These are phyloP conservation scores for Capsella bursapastoris DNA, from an alignment of 345 rosid species.

Conservation along the genomic window DNA sequence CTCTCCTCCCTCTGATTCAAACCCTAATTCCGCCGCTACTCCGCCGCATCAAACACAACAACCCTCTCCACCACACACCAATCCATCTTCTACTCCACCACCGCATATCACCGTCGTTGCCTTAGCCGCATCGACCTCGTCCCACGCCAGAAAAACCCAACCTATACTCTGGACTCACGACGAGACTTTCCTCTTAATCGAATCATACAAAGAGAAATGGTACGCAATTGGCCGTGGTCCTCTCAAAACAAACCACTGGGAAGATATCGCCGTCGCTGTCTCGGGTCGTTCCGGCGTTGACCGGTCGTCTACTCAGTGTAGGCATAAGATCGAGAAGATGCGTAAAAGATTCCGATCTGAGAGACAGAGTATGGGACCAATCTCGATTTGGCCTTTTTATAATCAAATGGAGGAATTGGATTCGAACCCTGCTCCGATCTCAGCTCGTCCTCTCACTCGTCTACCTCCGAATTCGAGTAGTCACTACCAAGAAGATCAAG, in stretches of 20 bases:
- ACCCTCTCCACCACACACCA: neutral
- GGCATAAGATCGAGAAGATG: conserved; percentile 91
- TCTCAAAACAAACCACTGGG: conserved; percentile 76
- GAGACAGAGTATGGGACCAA: conserved; percentile 46
- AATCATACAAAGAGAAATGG: conserved; percentile 74
- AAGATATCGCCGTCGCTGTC: conserved; percentile 67
- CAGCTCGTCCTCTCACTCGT: conserved; percentile 56
- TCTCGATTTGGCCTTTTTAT: conserved; percentile 63
- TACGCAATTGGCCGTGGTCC: conserved; percentile 63
- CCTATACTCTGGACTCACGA: conserved; percentile 74
- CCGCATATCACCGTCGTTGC: conserved; percentile 29
- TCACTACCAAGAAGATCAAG: conserved; percentile 1
- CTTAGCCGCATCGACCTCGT: conserved; percentile 33
- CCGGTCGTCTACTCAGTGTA: conserved; percentile 69
- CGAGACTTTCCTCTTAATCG: conserved; percentile 69
- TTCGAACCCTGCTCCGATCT: conserved; percentile 63
- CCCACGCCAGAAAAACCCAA: conserved; percentile 52
- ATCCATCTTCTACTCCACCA: conserved; percentile 16
- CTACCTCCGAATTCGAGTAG: conserved; percentile 31
- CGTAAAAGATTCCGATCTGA: conserved; percentile 70
- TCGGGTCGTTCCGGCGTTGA: conserved; percentile 70
- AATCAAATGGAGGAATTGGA: conserved; percentile 75
- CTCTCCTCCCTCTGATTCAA: conserved; percentile 37
- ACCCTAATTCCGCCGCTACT: conserved; percentile 44
- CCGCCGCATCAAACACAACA: conserved; percentile 22